Evolutionary conservation across 441 rosid genomes (phyloP).

Genomic region (Adansonia madagascariensis): DNA sequence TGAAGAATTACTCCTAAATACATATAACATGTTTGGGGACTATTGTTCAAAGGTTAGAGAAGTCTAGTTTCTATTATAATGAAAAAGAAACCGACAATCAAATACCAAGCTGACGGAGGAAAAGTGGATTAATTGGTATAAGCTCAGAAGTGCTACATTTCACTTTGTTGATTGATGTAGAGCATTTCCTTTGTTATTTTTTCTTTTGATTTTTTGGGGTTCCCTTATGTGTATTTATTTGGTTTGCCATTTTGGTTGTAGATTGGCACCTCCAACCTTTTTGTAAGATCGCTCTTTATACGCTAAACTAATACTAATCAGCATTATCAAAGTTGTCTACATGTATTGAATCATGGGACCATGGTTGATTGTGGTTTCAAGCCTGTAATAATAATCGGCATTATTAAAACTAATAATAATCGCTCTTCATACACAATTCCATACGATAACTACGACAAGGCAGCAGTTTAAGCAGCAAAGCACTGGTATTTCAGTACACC

Average conservation of each 20-base stretch:
- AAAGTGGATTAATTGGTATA: conserved; percentile 13
- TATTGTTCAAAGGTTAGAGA: background rate
- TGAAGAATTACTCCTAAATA: conserved; percentile 33
- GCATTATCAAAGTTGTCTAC: background rate
- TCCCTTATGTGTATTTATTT: background rate
- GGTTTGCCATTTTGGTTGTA: background rate
- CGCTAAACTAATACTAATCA: background rate
- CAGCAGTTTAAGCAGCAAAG: too few species aligned
- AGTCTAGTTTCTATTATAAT: conserved; percentile 24
- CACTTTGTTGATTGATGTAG: conserved; percentile 35
- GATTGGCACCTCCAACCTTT: background rate
- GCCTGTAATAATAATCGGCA: too few species aligned
- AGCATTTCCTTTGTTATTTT: conserved; percentile 17
- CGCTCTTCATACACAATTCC: too few species aligned
- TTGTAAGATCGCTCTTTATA: background rate
- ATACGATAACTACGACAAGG: too few species aligned
- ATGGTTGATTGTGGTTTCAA: too few species aligned
- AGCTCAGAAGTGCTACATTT: conserved; percentile 26
- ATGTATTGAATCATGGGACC: too few species aligned
- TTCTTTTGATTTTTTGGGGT: background rate
- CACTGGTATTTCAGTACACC: too few species aligned
- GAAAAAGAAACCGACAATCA: background rate
- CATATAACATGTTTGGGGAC: conserved; percentile 2
- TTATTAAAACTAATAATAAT: too few species aligned
- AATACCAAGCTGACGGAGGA: background rate